Evolutionary conservation across 2,329 filamentous ascomycete genomes (phyloP), one percentile per base, ranked within the genome.

Genomic region (Helotiales sp.): DNA sequence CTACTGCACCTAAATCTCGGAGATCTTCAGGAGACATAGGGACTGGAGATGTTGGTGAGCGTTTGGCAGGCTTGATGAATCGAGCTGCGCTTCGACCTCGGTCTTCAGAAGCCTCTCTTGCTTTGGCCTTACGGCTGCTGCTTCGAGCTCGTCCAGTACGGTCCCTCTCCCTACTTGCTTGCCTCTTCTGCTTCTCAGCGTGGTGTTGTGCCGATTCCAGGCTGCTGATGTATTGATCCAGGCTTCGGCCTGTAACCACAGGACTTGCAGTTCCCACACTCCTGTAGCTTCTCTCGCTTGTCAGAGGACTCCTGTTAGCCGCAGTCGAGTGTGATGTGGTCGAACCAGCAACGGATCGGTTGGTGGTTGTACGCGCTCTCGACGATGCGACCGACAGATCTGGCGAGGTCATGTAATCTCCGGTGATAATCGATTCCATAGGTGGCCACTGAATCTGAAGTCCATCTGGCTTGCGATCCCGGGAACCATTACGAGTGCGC

Each of bases 1-100:
- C 70, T 52, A 69, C 59, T 34, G 75, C 72, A 69, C 85, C 86
- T 59, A 91, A 79, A 72, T 86, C 89, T 75, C 88, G 87, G 67
- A 92, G 77, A 74, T 97, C 93, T 73, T 97, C 93, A 0, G 93
- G 93, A 2, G 94, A 97, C 94, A 97, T 97, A 2, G 94, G 93
- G 1, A 97, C 86, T 0, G 95, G 95, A 0, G 95, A 97, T 1
- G 93, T 96, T 0, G 95, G 95, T 0, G 95, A 97, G 24, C 92
- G 86, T 79, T 97, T 97, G 13, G 89, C 87, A 20, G 91, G 87
- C 75, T 89, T 91, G 69, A 91, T 93, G 70, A 89, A 90, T 24
- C 90, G 86, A 52, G 86, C 84, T 13, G 85, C 82, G 26, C 85
- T 85, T 69, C 92, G 86, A 22, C 91, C 92, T 65, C 92, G 88